Base-by-base conservation (phyloP, 2,329 filamentous ascomycete species). In the Trichoderma koningii region DNA sequence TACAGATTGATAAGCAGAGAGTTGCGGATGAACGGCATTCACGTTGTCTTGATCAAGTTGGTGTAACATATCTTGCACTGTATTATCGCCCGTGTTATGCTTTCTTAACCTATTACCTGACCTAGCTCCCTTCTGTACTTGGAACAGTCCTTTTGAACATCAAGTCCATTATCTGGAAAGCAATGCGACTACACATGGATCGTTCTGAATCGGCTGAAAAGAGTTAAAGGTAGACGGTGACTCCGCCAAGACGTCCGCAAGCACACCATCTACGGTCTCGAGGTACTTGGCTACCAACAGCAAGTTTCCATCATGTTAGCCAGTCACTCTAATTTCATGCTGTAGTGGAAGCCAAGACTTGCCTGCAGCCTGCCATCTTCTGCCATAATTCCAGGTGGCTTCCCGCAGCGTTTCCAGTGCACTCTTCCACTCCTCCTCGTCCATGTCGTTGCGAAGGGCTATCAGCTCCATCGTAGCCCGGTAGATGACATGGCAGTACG, bases 281-380 rank as follows among this genome's bases (percentile, higher is more conserved):
- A 64, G 26, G 10, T 64, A 23, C 6, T 56, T 56, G 1, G 62
- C 62, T 64, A 12, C 10, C n/a, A 57, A 34, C 10, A 14, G 19
- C 3, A 2, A 15, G 14, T 7, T 44, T n/a, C 21, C 34, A 21
- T 17, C 7, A 19, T 17, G 26, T 23, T 44, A 50, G 21, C 9
- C 30, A 51, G 12, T 3, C 26, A 5, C 6, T 50, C 5, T 7
- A 19, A 28, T 34, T 28, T 9, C 10, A 17, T 7, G 26, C 5
- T 14, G 10, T 12, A 47, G 23, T 15, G 9, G 14, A 12, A 5
- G 21, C 2, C 19, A 3, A 38, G 5, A 65, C 47, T 5, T 30
- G 53, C 55, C 55, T 42, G 63, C 55, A 38, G 56, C 63, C 12
- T 61, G 63, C 63, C 63, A 65, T 21, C 63, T 65, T 21, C 55